Conservation (phyloP, 805 yeast genomes). For the Pichia occidentalis region DNA sequence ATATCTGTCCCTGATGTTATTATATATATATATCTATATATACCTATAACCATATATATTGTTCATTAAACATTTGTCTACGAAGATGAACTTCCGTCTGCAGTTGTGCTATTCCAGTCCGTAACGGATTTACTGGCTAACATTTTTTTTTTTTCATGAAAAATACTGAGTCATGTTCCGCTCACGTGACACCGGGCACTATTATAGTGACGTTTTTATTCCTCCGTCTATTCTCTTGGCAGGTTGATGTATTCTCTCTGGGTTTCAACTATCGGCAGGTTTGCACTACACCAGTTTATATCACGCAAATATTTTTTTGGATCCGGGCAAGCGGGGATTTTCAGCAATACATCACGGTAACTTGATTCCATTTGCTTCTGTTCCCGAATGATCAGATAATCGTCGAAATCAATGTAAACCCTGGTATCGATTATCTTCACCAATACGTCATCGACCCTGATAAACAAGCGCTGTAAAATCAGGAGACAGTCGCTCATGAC, state of each 20-base stretch:
- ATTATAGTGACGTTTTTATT: too few species aligned
- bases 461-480: slow-evolving; percentile 66
- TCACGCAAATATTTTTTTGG: slow-evolving; percentile 70
- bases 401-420: slow-evolving; percentile 68
- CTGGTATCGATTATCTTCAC: slow-evolving; percentile 82
- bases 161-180: too few species aligned
- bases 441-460: slow-evolving; percentile 86
- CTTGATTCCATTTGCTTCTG: slow-evolving; percentile 61
- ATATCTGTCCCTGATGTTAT: too few species aligned
- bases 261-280: slow-evolving; percentile 21
- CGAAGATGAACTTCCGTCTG: too few species aligned
- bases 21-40: too few species aligned
- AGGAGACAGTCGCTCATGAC: slow-evolving; percentile 82
- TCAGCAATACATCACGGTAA: slow-evolving; percentile 40
- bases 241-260: slow-evolving; percentile 21
- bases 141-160: too few species aligned
- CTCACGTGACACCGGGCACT: too few species aligned
- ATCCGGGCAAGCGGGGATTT: slow-evolving; percentile 34
- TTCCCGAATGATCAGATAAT: slow-evolving; percentile 63
- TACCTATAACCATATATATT: too few species aligned
- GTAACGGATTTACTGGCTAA: too few species aligned
- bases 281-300: slow-evolving; percentile 72
- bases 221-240: too few species aligned
- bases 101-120: too few species aligned
- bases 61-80: too few species aligned